Conservation (phyloP, 441 rosid species). For the Arabidopsis hybrid region DNA sequence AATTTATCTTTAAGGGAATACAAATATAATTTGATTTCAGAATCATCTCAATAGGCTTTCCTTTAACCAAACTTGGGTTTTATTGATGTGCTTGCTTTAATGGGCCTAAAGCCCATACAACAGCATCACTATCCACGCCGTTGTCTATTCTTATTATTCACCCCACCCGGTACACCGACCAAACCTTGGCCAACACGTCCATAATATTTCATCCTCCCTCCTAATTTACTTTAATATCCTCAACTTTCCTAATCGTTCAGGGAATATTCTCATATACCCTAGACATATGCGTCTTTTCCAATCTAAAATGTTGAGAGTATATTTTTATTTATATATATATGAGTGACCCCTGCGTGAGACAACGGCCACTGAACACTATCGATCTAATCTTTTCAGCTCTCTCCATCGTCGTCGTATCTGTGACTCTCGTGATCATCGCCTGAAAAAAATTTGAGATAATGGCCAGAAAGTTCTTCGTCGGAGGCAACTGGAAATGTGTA, state of each 20-base stretch:
- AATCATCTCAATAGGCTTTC: too few species aligned
- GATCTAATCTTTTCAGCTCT: constrained; percentile 36
- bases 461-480: constrained; percentile 71
- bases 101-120: constrained; percentile 15
- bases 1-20: too few species aligned
- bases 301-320: not conserved
- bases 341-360: constrained; percentile 28
- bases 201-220: not conserved
- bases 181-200: constrained; percentile 43
- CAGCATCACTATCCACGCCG: constrained; percentile 9
- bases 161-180: not conserved
- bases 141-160: not conserved
- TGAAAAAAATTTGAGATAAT: constrained; percentile 34
- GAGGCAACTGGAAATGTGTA: constrained; percentile 85
- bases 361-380: constrained; percentile 42
- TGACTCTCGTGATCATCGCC: constrained; percentile 45
- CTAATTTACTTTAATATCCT: constrained; percentile 15
- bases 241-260: not conserved
- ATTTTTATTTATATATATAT: constrained; percentile 12
- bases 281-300: constrained; percentile 13
- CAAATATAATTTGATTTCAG: too few species aligned
- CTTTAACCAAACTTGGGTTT: too few species aligned
- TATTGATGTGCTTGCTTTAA: too few species aligned
- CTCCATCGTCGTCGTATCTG: not conserved
- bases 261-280: constrained; percentile 26